phyloP scores from a whole-genome alignment of 305 asterid species.

The Fraxinus paxiana region DNA sequence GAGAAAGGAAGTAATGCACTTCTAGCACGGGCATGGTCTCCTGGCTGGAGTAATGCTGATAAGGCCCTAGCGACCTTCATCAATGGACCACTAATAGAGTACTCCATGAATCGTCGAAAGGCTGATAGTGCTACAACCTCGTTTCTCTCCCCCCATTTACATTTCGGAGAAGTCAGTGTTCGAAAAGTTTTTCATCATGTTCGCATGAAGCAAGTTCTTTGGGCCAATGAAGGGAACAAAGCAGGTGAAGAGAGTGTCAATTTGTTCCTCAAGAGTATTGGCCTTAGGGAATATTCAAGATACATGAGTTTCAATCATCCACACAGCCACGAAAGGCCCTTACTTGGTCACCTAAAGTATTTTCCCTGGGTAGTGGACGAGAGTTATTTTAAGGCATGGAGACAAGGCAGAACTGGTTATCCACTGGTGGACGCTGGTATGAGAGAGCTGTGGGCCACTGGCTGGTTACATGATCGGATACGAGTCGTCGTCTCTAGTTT shows the following conservation, averaged over 20 bases:
- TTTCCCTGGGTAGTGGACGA: slow-evolving; percentile 93
- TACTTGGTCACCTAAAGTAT: slow-evolving; percentile 68
- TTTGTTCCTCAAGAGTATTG: slow-evolving; percentile 81
- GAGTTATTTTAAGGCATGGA: slow-evolving; percentile 82
- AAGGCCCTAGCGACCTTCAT: slow-evolving; percentile 71
- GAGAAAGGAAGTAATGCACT: slow-evolving; percentile 96
- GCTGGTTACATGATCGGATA: slow-evolving; percentile 92
- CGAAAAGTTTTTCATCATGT: slow-evolving; percentile 80
- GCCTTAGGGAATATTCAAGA: slow-evolving; percentile 88
- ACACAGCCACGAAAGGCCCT: slow-evolving; percentile 85
- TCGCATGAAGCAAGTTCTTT: slow-evolving; percentile 77
- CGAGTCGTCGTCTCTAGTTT: slow-evolving; percentile 89
- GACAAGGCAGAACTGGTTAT: slow-evolving; percentile 94
- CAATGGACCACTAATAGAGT: slow-evolving; percentile 75
- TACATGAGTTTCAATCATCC: slow-evolving; percentile 94
- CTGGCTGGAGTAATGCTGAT: slow-evolving; percentile 94
- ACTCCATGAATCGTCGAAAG: slow-evolving; percentile 77
- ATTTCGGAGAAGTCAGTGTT: slow-evolving; percentile 87
- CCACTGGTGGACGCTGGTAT: slow-evolving; percentile 96
- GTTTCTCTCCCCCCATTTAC: slow-evolving; percentile 88
- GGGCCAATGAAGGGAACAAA: slow-evolving; percentile 85
- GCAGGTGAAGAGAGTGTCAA: slow-evolving; percentile 93
- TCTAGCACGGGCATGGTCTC: slow-evolving; percentile 92
- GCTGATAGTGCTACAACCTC: slow-evolving; percentile 93
- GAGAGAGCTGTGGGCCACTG: slow-evolving; percentile 97